phyloP scores from a whole-genome alignment of 2,329 filamentous ascomycete species.

The Aureobasidium zeae region DNA sequence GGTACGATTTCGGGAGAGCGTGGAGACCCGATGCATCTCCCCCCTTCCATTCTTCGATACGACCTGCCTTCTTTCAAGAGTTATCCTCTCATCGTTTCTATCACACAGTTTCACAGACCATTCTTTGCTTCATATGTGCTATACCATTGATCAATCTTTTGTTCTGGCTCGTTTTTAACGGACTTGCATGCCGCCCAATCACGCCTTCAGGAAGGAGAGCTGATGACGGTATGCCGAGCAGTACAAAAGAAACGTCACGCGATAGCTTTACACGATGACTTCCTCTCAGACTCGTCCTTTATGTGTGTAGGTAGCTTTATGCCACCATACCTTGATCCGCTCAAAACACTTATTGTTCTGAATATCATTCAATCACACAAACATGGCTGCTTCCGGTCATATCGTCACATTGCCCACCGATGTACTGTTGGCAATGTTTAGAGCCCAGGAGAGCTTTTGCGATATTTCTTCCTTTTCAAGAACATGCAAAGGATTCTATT shows the following conservation, averaged over 20 bases:
- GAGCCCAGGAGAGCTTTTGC: slow-evolving; percentile 12
- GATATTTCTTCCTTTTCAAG: slow-evolving; percentile 3
- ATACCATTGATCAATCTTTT: slow-evolving; percentile 6
- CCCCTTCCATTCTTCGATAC: not conserved
- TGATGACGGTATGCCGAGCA: slow-evolving; percentile 7
- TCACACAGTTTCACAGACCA: not conserved
- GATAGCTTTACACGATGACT: too few relatives aligned
- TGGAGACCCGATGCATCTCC: slow-evolving; percentile 7
- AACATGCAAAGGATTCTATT: slow-evolving; percentile 3
- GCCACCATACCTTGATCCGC: too few relatives aligned
- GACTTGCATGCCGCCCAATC: not conserved
- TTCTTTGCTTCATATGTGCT: not conserved
- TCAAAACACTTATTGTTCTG: not conserved
- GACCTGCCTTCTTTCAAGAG: not conserved
- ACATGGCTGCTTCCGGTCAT: slow-evolving; percentile 1
- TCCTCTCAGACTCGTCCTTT: too few relatives aligned
- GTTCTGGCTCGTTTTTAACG: not conserved
- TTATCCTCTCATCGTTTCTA: too few relatives aligned
- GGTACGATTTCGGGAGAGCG: slow-evolving; percentile 7
- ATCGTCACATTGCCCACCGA: slow-evolving; percentile 1
- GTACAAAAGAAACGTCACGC: slow-evolving; percentile 8
- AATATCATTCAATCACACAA: not conserved
- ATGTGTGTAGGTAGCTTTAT: too few relatives aligned
- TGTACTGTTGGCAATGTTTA: slow-evolving; percentile 4
- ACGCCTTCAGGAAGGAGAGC: not conserved